Base-by-base conservation (phyloP, 768 basidiomycete genomes). In the Collybia sordida region DNA sequence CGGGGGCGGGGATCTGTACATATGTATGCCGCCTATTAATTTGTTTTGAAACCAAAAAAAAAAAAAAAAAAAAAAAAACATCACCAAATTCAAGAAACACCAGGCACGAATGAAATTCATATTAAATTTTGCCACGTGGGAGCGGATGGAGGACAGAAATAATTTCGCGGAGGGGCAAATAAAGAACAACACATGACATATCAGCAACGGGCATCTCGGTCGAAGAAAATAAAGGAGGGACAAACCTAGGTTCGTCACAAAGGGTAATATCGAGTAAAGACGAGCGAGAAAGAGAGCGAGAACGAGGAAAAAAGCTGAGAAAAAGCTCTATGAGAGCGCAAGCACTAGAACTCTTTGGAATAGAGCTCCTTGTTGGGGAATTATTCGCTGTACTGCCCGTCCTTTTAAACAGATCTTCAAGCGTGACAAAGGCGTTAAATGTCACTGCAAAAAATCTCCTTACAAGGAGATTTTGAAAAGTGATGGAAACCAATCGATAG, bases 391-490 rank as follows among this genome's bases (percentile, higher is more conserved):
- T 23, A 41, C 43, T 23, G 49, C 19, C 47, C 24, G n/a, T 42
- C 50, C 58, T 59, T 61, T 56, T 59, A 59, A 54, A 52, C 36
- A 50, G 22, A 52, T 49, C 27, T 24, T 17, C 27, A 39, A 22
- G 50, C 19, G 59, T 59, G 42, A 61, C 57, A 19, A 24, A 9
- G 34, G 27, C 21, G 17, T 49, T 56, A 56, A 37, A 60, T 22
- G 59, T 59, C 47, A 61, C 57, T 24, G 6, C 46, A 31, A 19
- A 51, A 40, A 56, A 56, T 58, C 31, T 2, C 59, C 57, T 52
- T 45, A 53, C n/a, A 45, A 43, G 42, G 53, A 17, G 34, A 59
- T 56, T 53, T 50, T 21, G 4, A 54, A 61, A 53, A 45, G 49
- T 46, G 44, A 25, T 44, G 17, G 37, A 36, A 47, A 58, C 50